Evolutionary conservation across 169 alveolate species (phyloP).

Genomic region (Cryptosporidium andersoni): DNA sequence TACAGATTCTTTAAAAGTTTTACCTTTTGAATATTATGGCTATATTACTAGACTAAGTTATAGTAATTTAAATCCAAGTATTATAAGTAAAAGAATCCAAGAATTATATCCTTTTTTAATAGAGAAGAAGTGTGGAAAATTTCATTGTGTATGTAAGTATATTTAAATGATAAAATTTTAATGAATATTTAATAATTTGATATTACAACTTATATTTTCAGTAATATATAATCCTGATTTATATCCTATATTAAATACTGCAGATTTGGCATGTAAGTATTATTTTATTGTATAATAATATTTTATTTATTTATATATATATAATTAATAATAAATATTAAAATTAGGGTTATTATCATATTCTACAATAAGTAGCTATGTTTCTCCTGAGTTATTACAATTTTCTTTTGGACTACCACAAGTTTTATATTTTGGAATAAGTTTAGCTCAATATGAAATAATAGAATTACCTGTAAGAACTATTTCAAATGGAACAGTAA

Average conservation of each 20-base stretch:
- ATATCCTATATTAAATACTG: slow-evolving; percentile 21
- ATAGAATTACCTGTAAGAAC: slow-evolving; percentile 16
- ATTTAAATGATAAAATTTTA: background rate
- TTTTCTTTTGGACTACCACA: slow-evolving; percentile 49
- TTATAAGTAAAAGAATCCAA: slow-evolving; percentile 42
- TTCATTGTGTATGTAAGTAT: slow-evolving; percentile 50
- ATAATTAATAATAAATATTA: background rate
- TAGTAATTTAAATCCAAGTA: slow-evolving; percentile 18
- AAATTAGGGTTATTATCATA: slow-evolving; percentile 49
- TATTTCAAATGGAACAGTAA: slow-evolving; percentile 37
- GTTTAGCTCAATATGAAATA: slow-evolving; percentile 25
- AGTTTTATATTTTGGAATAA: slow-evolving; percentile 22
- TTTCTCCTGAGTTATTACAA: slow-evolving; percentile 20
- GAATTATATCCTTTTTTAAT: slow-evolving; percentile 58
- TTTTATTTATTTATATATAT: background rate
- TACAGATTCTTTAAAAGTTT: slow-evolving; percentile 28
- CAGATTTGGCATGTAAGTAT: slow-evolving; percentile 63
- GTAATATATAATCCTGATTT: slow-evolving; percentile 31
- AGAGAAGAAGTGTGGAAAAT: slow-evolving; percentile 3
- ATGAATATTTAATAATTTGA: background rate
- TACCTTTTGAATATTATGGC: slow-evolving; percentile 66
- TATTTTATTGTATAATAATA: background rate
- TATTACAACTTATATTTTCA: background rate
- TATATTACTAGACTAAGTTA: slow-evolving; percentile 64
- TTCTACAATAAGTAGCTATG: slow-evolving; percentile 47